Percentiles rank a stretch among this genome's conserved stretches.
Evolutionary conservation across 1,284 basidiomycete genomes (phyloP).

Genomic region (Leccinum pachyderme): DNA sequence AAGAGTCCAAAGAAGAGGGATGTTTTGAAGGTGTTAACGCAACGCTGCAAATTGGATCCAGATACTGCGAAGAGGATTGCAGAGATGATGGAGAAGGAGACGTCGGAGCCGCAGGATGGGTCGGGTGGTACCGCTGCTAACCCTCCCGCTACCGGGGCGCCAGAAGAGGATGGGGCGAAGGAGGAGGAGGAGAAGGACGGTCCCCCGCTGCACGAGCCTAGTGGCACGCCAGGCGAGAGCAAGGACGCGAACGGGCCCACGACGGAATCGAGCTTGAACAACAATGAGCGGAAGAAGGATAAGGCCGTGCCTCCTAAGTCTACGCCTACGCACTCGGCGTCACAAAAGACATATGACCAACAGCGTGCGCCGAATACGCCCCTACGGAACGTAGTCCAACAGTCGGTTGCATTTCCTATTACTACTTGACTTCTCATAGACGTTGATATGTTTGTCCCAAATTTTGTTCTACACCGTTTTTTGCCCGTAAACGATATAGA

Average conservation of each 20-base stretch:
- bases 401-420: neutral
- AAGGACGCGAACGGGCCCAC: neutral
- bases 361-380: neutral
- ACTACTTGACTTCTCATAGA: too few species aligned
- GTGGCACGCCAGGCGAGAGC: neutral
- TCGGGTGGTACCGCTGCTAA: neutral
- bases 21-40: conserved; percentile 22
- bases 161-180: neutral
- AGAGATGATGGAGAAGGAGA: conserved; percentile 24
- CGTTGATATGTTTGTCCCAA: neutral
- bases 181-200: neutral
- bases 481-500: neutral
- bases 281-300: neutral
- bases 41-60: conserved; percentile 29
- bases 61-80: conserved; percentile 28
- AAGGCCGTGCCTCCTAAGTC: neutral
- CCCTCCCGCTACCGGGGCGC: neutral
- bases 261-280: neutral
- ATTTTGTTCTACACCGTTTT: neutral
- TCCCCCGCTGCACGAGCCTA: neutral
- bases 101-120: conserved; percentile 4
- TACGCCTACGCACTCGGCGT: neutral
- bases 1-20: conserved; percentile 18
- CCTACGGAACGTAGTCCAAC: neutral
- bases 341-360: neutral